phyloP scores from a whole-genome alignment of 2,329 filamentous ascomycete genomes.

The Zymoseptoria crescenta region DNA sequence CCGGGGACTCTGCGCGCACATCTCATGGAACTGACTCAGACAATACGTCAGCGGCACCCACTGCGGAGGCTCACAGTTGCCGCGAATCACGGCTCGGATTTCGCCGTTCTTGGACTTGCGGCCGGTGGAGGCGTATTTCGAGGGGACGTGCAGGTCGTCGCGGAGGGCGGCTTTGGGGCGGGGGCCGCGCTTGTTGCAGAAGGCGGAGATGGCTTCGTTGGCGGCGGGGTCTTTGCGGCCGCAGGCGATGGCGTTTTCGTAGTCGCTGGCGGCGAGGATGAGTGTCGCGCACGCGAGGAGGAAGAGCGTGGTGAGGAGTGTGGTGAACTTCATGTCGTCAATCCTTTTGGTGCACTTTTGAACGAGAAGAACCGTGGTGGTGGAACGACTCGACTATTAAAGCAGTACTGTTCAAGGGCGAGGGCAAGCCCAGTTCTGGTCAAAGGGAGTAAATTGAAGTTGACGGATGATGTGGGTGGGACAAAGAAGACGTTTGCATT shows the following conservation, averaged over 20 bases:
- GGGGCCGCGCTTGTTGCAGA: constrained; percentile 13
- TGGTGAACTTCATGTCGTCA: constrained; percentile 2
- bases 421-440: neutral
- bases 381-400: neutral
- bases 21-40: constrained; percentile 17
- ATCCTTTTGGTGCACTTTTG: neutral
- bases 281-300: constrained; percentile 2
- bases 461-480: neutral
- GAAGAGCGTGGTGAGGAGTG: constrained; percentile 2
- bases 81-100: constrained; percentile 10
- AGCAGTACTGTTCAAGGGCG: neutral
- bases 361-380: no score
- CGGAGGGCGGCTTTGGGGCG: neutral
- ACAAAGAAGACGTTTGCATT: neutral
- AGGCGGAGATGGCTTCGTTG: constrained; percentile 16
- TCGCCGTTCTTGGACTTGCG: constrained; percentile 4
- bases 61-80: constrained; percentile 14
- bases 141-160: constrained; percentile 16
- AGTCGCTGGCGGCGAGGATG: constrained; percentile 9
- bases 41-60: constrained; percentile 21
- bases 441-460: neutral
- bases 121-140: constrained; percentile 10
- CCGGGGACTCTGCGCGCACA: constrained; percentile 12
- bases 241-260: constrained; percentile 16
- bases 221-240: constrained; percentile 14